Evolutionary conservation across 371 early-diverging fungal genomes (phyloP).

Genomic region (Apophysomyces variabilis): DNA sequence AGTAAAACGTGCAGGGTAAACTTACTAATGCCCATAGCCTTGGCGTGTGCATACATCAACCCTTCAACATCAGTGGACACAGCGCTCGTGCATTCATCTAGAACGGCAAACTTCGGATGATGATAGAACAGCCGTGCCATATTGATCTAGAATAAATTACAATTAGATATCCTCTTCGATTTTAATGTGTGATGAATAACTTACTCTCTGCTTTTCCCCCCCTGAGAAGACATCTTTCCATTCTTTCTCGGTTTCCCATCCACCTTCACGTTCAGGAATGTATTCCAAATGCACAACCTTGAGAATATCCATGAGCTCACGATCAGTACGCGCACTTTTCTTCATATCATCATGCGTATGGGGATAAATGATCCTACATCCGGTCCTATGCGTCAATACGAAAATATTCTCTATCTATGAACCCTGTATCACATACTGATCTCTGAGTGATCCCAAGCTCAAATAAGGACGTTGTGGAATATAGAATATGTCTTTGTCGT

Average conservation of each 20-base stretch:
- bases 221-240: constrained; percentile 93
- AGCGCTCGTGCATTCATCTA: constrained; percentile 85
- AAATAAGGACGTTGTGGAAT: constrained; percentile 92
- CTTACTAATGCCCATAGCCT: constrained; percentile 78
- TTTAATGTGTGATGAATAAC: constrained; percentile 1
- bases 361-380: constrained; percentile 78
- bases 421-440: constrained; percentile 61
- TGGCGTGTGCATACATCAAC: constrained; percentile 89
- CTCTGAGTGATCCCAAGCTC: constrained; percentile 81
- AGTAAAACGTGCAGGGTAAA: background rate
- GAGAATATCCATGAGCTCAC: constrained; percentile 74
- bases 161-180: background rate
- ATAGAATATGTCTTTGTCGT: constrained; percentile 75
- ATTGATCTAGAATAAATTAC: constrained; percentile 51
- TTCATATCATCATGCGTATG: constrained; percentile 82
- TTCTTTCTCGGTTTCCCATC: constrained; percentile 87
- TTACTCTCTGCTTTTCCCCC: constrained; percentile 90
- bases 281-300: constrained; percentile 72
- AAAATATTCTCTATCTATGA: background rate
- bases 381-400: background rate
- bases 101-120: constrained; percentile 78
- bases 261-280: constrained; percentile 85
- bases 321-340: constrained; percentile 75
- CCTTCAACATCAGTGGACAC: constrained; percentile 90
- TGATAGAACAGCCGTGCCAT: constrained; percentile 85